Evolutionary conservation across 768 basidiomycete genomes (phyloP), one percentile per base, ranked within the genome.

Genomic region (Macrocybe gigantea): DNA sequence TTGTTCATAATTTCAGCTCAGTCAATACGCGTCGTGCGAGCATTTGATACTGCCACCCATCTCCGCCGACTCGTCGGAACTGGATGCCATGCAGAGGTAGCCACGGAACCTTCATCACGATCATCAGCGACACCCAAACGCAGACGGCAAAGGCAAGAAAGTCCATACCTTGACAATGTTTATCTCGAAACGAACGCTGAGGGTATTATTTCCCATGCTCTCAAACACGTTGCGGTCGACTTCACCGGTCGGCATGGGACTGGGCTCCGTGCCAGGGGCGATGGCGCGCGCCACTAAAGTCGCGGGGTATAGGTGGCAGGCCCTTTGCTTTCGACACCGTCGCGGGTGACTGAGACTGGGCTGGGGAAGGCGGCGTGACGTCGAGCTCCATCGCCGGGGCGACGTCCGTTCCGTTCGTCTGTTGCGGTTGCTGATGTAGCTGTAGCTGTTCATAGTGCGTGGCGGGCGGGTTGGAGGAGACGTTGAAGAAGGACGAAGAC

Each of bases 21-120:
- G 89, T 93, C 56, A 93, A 67, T 36, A 93, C 90, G 50, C 89
- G 77, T 55, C 89, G 77, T 15, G 90, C 93, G 36, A 98, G 77
- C 89, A 93, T 93, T 63, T 94, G 92, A 65, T 98, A 97, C 66
- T 96, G 93, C 93, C 93, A 97, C 0, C 87, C 89, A 55, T 95
- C 90, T 1, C 94, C 94, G 29, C 88, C 80, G 1, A 84, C 79
- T 51, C 95, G 77, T 41, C 95, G 82, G 71, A 97, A 98, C 60
- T 98, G 95, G 39, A 98, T 87, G 2, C 95, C 94, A 64, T 97
- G 89, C 13, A 98, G 67, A 2, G 93, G 92, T 42, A 97, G 70
- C 83, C 85, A 91, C 39, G 93, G 93, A 2, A 96, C 90, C 93
- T 94, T 57, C 0, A 48, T 46, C 49, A 14, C 22, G 34, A 48